These are phyloP conservation scores for Pistacia atlantica DNA, from an alignment of 345 rosid genomes.

Conservation along the genomic window DNA sequence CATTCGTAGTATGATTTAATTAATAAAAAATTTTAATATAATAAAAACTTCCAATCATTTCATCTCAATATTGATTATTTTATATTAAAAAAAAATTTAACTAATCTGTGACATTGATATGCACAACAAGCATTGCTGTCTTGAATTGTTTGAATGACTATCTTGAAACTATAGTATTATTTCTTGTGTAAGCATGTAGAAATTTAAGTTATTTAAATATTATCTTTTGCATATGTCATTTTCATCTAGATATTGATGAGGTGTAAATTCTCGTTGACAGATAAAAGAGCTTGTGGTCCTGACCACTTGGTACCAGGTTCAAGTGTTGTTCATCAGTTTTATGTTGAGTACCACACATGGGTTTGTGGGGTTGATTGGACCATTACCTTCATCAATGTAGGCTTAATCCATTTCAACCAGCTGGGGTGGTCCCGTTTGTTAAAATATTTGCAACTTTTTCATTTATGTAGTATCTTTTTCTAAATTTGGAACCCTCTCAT, in stretches of 20 bases:
- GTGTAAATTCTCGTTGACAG: background rate
- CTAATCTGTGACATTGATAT: background rate
- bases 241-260: background rate
- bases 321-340: background rate
- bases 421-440: background rate
- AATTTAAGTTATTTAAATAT: background rate
- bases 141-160: background rate
- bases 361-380: conserved; percentile 13
- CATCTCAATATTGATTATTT: background rate
- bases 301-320: background rate
- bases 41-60: background rate
- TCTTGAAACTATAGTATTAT: background rate
- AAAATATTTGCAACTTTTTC: background rate
- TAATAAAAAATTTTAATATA: background rate
- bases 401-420: background rate
- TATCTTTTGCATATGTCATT: background rate
- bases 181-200: background rate
- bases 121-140: background rate
- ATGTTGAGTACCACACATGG: background rate
- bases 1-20: background rate
- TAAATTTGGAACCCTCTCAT: background rate
- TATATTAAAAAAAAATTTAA: background rate
- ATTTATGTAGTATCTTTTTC: background rate
- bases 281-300: background rate
- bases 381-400: background rate